These are phyloP conservation scores for Auricularia sp. DNA, from an alignment of 768 basidiomycete species.

Conservation along the genomic window DNA sequence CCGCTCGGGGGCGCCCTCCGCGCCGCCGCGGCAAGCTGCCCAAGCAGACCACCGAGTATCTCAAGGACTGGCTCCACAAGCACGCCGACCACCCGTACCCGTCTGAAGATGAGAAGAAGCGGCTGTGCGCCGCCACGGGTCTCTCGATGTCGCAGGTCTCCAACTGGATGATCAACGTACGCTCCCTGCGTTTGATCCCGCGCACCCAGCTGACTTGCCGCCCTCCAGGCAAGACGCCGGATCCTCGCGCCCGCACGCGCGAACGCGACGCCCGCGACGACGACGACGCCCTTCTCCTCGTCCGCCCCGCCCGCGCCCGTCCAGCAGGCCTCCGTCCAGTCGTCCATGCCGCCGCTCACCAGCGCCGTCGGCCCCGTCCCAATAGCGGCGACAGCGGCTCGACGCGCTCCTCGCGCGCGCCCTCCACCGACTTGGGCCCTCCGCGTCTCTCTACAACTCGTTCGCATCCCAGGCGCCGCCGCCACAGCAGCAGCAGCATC, in stretches of 20 bases:
- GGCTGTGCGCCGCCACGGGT: conserved; percentile 75
- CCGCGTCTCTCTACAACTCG: background rate
- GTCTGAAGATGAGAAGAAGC: conserved; percentile 84
- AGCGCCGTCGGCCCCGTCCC: background rate
- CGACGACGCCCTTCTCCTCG: background rate
- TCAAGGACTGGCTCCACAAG: conserved; percentile 81
- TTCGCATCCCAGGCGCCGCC: background rate
- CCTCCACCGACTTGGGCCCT: background rate
- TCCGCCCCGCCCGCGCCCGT: background rate
- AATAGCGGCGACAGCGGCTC: background rate
- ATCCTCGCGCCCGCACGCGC: conserved; percentile 1
- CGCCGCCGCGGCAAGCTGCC: conserved; percentile 83
- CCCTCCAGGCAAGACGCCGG: background rate
- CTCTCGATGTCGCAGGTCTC: conserved; percentile 84
- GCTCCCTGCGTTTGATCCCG: conserved; percentile 15
- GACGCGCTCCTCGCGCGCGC: background rate
- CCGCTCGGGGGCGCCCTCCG: conserved; percentile 30
- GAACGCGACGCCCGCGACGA: background rate
- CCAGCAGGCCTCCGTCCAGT: background rate
- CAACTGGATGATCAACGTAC: conserved; percentile 88
- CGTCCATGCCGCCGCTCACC: background rate
- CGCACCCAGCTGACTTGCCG: background rate
- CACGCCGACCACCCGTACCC: conserved; percentile 87
- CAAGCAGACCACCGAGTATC: conserved; percentile 82
- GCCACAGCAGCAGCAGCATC: background rate